These are phyloP conservation scores for Gossypium gossypioides DNA, from an alignment of 441 rosid species.

Conservation along the genomic window DNA sequence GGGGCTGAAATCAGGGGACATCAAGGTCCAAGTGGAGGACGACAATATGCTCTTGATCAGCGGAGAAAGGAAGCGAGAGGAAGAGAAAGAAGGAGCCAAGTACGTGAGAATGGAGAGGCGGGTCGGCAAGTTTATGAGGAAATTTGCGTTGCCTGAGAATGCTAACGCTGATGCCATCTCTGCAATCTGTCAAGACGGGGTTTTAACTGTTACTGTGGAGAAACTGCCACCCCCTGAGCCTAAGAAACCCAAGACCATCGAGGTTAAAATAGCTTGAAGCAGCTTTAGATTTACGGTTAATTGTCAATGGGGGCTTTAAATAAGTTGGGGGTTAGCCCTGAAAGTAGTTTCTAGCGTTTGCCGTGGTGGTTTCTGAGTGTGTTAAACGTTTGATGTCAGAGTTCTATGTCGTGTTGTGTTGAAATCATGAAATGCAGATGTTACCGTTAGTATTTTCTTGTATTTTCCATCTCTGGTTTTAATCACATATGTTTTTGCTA, in stretches of 20 bases:
- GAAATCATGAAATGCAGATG: neutral
- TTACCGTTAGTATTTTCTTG: neutral
- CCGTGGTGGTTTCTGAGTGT: neutral
- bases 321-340: neutral
- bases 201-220: slow-evolving; percentile 43
- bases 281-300: neutral
- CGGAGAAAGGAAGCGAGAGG: slow-evolving; percentile 55
- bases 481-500: neutral
- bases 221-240: slow-evolving; percentile 56
- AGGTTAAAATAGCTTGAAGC: slow-evolving; percentile 32
- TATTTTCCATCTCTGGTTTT: neutral
- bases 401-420: neutral
- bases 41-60: slow-evolving; percentile 40
- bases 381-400: neutral
- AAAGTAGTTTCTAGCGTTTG: neutral
- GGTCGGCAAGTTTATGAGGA: slow-evolving; percentile 52
- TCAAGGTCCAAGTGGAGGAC: slow-evolving; percentile 48
- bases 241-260: slow-evolving; percentile 30
- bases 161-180: slow-evolving; percentile 39
- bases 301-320: neutral
- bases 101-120: slow-evolving; percentile 57
- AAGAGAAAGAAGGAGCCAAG: slow-evolving; percentile 48
- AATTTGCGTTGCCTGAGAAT: slow-evolving; percentile 50
- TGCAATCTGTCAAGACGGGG: slow-evolving; percentile 50
- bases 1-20: slow-evolving; percentile 40